These are phyloP conservation scores for Mrakia gelida DNA, from an alignment of 768 basidiomycete species.

Conservation along the genomic window DNA sequence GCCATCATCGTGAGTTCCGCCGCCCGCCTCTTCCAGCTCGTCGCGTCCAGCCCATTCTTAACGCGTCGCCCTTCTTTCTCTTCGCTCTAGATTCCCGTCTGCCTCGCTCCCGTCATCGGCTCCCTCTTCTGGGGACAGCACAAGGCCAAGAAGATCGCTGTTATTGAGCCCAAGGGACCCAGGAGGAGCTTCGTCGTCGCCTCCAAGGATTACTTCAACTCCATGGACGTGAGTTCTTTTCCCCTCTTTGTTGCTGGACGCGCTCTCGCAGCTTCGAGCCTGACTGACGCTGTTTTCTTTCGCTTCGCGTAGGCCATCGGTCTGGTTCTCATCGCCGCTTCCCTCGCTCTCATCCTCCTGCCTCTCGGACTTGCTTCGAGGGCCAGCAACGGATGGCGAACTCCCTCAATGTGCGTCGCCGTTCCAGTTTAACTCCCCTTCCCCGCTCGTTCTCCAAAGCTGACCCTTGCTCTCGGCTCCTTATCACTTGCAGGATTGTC, in stretches of 20 bases:
- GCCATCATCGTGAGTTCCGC: not conserved
- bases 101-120: conserved; percentile 43
- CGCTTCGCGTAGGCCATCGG: conserved; percentile 27
- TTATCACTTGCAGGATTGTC: conserved; percentile 27
- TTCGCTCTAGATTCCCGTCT: conserved; percentile 40
- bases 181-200: not conserved
- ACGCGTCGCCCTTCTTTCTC: not conserved
- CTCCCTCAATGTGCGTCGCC: conserved; percentile 35
- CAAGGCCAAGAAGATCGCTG: conserved; percentile 37
- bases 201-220: conserved; percentile 25
- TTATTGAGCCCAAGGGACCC: conserved; percentile 23
- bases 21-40: not conserved
- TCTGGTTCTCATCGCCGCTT: conserved; percentile 43
- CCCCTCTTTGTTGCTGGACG: not conserved
- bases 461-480: too few relatives aligned
- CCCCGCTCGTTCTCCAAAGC: too few relatives aligned
- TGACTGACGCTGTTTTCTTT: not conserved
- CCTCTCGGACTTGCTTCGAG: conserved; percentile 42
- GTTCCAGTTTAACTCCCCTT: too few relatives aligned
- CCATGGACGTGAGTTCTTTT: conserved; percentile 37
- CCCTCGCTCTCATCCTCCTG: conserved; percentile 43
- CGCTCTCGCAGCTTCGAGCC: not conserved
- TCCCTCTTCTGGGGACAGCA: conserved; percentile 44
- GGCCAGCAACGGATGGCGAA: conserved; percentile 39
- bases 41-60: not conserved